phyloP scores from a whole-genome alignment of 2,329 filamentous ascomycete genomes.

The Canariomyces notabilis region DNA sequence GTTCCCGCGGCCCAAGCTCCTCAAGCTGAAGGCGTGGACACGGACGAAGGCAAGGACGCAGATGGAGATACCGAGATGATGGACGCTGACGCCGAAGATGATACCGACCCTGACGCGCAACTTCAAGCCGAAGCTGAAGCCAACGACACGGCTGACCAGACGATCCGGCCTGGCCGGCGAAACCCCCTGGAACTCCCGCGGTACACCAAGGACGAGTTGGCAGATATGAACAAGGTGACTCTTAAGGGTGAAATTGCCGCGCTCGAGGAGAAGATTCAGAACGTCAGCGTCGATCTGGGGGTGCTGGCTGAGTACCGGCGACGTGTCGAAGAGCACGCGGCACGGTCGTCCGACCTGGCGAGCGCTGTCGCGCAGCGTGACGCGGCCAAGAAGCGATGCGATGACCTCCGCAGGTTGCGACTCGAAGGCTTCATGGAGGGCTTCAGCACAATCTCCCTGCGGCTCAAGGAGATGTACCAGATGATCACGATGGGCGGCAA shows the following conservation, averaged over 20 bases:
- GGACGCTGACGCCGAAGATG: constrained; percentile 25
- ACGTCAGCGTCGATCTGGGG: constrained; percentile 78
- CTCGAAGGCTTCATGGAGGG: constrained; percentile 98
- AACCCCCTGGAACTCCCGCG: constrained; percentile 60
- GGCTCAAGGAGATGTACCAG: constrained; percentile 99
- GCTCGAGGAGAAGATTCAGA: constrained; percentile 69
- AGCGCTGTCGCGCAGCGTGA: constrained; percentile 75
- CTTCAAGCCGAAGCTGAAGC: constrained; percentile 28
- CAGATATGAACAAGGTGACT: constrained; percentile 58
- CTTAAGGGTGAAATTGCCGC: constrained; percentile 59
- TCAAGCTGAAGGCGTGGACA: constrained; percentile 19
- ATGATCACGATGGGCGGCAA: constrained; percentile 99
- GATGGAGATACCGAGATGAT: constrained; percentile 23
- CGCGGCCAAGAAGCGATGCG: constrained; percentile 82
- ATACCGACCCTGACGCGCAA: constrained; percentile 27
- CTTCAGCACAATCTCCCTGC: constrained; percentile 87
- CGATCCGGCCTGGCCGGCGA: constrained; percentile 27
- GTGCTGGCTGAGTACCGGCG: constrained; percentile 51
- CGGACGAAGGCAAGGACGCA: constrained; percentile 20
- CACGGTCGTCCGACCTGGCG: constrained; percentile 70
- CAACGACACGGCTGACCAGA: constrained; percentile 27
- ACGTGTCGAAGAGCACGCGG: constrained; percentile 36
- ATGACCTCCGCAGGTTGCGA: constrained; percentile 83
- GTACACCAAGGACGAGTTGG: constrained; percentile 68
- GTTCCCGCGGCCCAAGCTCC: constrained; percentile 28